Percentiles rank a stretch among this genome's conserved stretches.
phyloP scores from a whole-genome alignment of 1,284 basidiomycete genomes.

The Ustilago sp. region DNA sequence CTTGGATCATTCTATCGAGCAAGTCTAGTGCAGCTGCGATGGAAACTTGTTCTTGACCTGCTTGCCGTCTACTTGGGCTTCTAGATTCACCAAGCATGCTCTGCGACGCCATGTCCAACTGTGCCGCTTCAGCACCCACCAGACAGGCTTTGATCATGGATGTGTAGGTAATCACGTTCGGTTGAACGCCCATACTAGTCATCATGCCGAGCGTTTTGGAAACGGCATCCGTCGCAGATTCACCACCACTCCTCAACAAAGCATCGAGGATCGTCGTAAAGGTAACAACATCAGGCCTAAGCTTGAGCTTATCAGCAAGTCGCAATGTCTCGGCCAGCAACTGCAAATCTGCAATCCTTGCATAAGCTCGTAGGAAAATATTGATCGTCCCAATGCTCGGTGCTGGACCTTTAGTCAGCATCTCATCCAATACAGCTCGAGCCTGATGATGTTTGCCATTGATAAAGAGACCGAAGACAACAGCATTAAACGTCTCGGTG shows the following conservation, averaged over 20 bases:
- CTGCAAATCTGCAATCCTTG: slow-evolving; percentile 38
- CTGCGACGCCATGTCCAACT: slow-evolving; percentile 28
- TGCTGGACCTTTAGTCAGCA: slow-evolving; percentile 46
- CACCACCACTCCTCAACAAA: slow-evolving; percentile 47
- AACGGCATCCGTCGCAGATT: slow-evolving; percentile 41
- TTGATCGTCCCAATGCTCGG: slow-evolving; percentile 63
- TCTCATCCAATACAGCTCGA: slow-evolving; percentile 39
- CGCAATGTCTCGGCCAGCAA: slow-evolving; percentile 46
- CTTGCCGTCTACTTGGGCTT: not conserved
- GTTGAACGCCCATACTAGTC: slow-evolving; percentile 48
- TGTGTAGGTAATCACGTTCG: slow-evolving; percentile 59
- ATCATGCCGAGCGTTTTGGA: slow-evolving; percentile 54
- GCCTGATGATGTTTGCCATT: slow-evolving; percentile 32
- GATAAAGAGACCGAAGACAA: slow-evolving; percentile 52
- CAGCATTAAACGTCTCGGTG: slow-evolving; percentile 61
- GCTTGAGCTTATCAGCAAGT: slow-evolving; percentile 31
- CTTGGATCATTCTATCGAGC: slow-evolving; percentile 56
- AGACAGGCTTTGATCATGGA: slow-evolving; percentile 64
- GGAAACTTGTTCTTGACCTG: slow-evolving; percentile 14
- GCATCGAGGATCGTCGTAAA: slow-evolving; percentile 64
- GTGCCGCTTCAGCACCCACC: slow-evolving; percentile 33
- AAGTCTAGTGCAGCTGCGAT: slow-evolving; percentile 55
- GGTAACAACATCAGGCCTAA: slow-evolving; percentile 60
- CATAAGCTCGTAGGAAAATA: slow-evolving; percentile 55
- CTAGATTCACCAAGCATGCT: slow-evolving; percentile 19